Conservation (phyloP, 441 rosid species). For the Geranium incanum region DNA sequence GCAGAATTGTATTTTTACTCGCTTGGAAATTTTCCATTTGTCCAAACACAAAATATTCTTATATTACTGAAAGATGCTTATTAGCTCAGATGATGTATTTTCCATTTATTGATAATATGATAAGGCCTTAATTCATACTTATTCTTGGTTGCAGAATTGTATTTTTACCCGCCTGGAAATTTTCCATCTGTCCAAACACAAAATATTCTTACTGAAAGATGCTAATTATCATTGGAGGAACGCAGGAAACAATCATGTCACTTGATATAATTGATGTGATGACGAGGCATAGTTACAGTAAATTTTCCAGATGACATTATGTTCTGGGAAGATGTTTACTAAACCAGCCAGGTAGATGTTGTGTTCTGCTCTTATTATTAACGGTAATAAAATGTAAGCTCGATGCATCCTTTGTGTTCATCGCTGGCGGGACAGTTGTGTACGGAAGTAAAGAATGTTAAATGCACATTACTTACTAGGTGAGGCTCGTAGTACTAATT, state of each 20-base stretch:
- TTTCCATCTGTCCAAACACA: background rate
- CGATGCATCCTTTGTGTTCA: background rate
- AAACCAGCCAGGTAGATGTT: background rate
- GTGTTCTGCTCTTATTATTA: background rate
- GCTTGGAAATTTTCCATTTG: background rate
- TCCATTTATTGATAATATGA: background rate
- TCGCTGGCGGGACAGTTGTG: background rate
- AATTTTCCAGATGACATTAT: background rate
- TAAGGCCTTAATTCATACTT: background rate
- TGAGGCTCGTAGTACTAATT: background rate
- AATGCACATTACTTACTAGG: background rate
- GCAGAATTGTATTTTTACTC: background rate
- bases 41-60: background rate
- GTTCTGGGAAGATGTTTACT: background rate
- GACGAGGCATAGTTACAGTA: background rate
- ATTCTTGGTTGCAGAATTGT: background rate
- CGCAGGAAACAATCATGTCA: too few species aligned
- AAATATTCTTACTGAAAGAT: background rate
- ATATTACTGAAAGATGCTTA: background rate
- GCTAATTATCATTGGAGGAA: too few species aligned
- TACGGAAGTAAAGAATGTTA: background rate
- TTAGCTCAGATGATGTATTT: background rate
- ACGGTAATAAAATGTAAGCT: too few species aligned
- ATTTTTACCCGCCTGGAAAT: background rate
- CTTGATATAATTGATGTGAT: too few species aligned